Evolutionary conservation across 1,284 basidiomycete species (phyloP), one percentile per base, ranked within the genome.

Genomic region (Athelia sp.): DNA sequence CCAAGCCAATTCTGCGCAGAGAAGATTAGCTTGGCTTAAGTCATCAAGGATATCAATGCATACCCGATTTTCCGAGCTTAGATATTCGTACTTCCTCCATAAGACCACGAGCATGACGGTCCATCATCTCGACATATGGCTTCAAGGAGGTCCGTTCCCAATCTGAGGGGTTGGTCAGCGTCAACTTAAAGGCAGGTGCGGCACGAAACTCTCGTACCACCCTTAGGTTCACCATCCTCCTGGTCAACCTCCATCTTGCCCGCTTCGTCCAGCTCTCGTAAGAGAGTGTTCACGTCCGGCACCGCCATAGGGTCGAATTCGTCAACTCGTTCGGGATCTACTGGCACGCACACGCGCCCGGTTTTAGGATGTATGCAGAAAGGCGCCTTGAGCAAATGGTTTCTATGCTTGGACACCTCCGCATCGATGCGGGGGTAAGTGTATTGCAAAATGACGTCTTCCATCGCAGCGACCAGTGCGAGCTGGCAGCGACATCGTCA

Each of bases 321-420:
- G 49, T 92, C 83, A n/a, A 96, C 82, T 29, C 70, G 66, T 29
- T 70, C 70, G 1, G 93, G 88, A 60, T 97, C 87, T 24, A 99
- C 74, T 1, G 97, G 97, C 0, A 99, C 92, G 67, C 96, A 99
- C 10, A 99, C 84, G 36, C 94, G 82, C 1, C 95, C 95, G 1
- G 97, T 99, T 54, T 93, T 93, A 0, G 97, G 96, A 67, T 99
- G 96, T 0, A 99, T 76, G 63, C 94, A 97, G 68, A 99, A 99
- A 0, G 97, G 97, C 22, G 93, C 87, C 68, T 99, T 99, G 54
- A 99, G 82, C 73, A 99, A 79, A 71, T 99, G 97, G 71, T 99
- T 99, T 50, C 94, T 80, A 62, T 96, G 93, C 63, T 98, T 97
- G 1, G 94, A 95, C 14, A 99, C 96, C 66, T 99, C 96, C 4